Conservation (phyloP, 1,284 basidiomycete genomes). For the Mycosarcoma maydis region DNA sequence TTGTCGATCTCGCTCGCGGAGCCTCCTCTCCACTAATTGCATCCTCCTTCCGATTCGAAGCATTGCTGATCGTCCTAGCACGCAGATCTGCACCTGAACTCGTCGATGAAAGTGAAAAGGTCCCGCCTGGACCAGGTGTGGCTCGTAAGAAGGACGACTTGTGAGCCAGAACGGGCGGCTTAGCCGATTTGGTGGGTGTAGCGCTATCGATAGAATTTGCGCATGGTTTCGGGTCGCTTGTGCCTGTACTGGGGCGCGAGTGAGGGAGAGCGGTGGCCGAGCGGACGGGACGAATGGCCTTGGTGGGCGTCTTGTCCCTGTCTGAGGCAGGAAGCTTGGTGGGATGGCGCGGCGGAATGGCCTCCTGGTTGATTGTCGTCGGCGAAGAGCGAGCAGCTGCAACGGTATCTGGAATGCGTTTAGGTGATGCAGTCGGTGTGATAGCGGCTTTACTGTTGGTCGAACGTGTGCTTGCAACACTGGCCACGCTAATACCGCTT, state of each 20-base stretch:
- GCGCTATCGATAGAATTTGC: conserved; percentile 11
- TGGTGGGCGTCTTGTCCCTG: conserved; percentile 25
- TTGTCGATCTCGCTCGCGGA: conserved; percentile 1
- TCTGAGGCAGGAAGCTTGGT: conserved; percentile 4
- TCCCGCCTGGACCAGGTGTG: conserved; percentile 44
- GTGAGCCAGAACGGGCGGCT: not conserved
- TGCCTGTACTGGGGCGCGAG: conserved; percentile 1
- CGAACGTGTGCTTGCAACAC: conserved; percentile 6
- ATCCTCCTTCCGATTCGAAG: not conserved
- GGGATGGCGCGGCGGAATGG: conserved; percentile 2
- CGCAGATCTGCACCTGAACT: conserved; percentile 16
- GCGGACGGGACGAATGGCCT: conserved; percentile 11
- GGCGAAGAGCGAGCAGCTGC: not conserved
- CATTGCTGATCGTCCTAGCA: conserved; percentile 13
- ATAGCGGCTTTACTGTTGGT: not conserved
- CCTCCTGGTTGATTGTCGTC: not conserved
- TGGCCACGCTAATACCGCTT: conserved; percentile 11
- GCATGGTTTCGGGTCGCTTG: not conserved
- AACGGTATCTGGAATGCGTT: not conserved
- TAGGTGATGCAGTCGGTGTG: not conserved
- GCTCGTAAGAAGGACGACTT: conserved; percentile 44
- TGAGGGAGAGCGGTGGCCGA: conserved; percentile 8
- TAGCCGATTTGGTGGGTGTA: not conserved
- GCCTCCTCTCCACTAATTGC: too few relatives aligned
- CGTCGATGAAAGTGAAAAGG: conserved; percentile 30